phyloP scores from a whole-genome alignment of 805 yeast genomes.

The Ogataea saltuana region DNA sequence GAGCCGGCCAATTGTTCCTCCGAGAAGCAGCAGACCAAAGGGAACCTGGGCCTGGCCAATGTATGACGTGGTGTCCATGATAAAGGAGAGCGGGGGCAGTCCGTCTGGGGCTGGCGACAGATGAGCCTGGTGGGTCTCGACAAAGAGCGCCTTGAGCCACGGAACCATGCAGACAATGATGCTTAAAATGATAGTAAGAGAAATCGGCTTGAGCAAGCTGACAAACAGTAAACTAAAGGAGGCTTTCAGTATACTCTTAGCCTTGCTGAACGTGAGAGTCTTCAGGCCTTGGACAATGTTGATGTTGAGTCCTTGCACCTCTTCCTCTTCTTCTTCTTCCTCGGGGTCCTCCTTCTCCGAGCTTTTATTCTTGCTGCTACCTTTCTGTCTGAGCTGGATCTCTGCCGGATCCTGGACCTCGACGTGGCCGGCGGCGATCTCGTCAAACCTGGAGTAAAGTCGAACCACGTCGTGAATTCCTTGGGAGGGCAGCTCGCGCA shows the following conservation, averaged over 20 bases:
- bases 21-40: constrained; percentile 75
- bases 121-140: constrained; percentile 44
- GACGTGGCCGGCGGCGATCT: constrained; percentile 25
- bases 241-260: constrained; percentile 5
- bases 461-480: constrained; percentile 47
- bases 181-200: constrained; percentile 66
- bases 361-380: not conserved
- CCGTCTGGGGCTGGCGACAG: constrained; percentile 82
- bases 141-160: constrained; percentile 74
- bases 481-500: constrained; percentile 43
- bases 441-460: constrained; percentile 52
- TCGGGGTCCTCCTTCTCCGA: constrained; percentile 2
- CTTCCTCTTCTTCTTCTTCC: not conserved
- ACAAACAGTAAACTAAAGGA: constrained; percentile 23
- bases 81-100: constrained; percentile 77
- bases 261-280: constrained; percentile 5
- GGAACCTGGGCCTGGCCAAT: constrained; percentile 90
- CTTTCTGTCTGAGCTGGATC: constrained; percentile 7
- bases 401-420: constrained; percentile 21
- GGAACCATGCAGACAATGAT: constrained; percentile 80
- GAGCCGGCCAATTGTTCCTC: constrained; percentile 85
- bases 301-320: constrained; percentile 2
- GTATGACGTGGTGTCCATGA: constrained; percentile 79
- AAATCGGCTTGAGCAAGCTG: constrained; percentile 69
- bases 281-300: constrained; percentile 2